Evolutionary conservation across 2,329 filamentous ascomycete species (phyloP).

Genomic region (Dactylonectria macrodidyma): DNA sequence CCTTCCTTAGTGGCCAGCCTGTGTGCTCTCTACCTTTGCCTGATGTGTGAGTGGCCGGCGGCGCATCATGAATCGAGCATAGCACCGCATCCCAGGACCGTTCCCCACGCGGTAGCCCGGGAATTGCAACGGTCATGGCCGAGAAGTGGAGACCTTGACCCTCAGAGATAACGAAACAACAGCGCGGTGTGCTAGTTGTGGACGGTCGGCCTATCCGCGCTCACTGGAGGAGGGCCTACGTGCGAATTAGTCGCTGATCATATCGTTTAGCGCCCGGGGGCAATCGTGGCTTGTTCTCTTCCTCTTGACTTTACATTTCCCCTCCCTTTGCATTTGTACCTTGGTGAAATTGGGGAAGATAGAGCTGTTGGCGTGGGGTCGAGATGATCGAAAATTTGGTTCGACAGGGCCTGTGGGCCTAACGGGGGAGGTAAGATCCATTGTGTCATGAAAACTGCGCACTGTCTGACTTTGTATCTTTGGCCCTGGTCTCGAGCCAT

Average conservation of each 20-base stretch:
- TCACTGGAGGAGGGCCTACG: background rate
- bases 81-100: slow-evolving; percentile 21
- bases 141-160: slow-evolving; percentile 39
- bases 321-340: background rate
- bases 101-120: slow-evolving; percentile 35
- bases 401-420: background rate
- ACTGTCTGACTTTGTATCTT: background rate
- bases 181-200: background rate
- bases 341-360: background rate
- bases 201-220: background rate
- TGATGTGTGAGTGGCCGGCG: slow-evolving; percentile 29
- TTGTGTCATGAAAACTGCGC: background rate
- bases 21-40: slow-evolving; percentile 13
- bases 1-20: slow-evolving; percentile 14
- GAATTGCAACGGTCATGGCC: slow-evolving; percentile 38
- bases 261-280: slow-evolving; percentile 17
- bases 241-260: slow-evolving; percentile 5
- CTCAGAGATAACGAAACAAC: slow-evolving; percentile 36
- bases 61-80: slow-evolving; percentile 24
- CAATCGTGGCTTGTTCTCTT: background rate
- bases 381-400: background rate
- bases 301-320: background rate
- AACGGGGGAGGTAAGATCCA: background rate
- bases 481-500: slow-evolving; percentile 13
- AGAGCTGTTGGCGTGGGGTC: background rate